Conservation (phyloP, 495 filamentous ascomycete species). For the Penicillium odoratum region DNA sequence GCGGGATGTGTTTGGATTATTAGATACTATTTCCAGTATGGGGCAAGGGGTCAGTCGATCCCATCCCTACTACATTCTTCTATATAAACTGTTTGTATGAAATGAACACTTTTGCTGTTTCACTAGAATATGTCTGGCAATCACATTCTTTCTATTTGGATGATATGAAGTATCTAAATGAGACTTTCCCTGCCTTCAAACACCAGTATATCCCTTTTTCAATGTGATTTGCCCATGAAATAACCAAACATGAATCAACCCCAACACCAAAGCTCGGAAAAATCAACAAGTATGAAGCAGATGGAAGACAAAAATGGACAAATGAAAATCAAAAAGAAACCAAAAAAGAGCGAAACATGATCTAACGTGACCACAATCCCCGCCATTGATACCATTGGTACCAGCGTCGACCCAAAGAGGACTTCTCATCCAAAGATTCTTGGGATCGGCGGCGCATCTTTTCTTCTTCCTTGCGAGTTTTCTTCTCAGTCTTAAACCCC, state of each 20-base stretch:
- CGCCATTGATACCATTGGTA: constrained; percentile 39
- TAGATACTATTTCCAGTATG: constrained; percentile 1
- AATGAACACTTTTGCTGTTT: constrained; percentile 2
- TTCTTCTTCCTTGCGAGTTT: constrained; percentile 31
- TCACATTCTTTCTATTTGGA: neutral
- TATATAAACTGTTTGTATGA: neutral
- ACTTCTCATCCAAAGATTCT: constrained; percentile 34
- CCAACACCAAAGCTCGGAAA: constrained; percentile 23
- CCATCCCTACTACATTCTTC: constrained; percentile 16
- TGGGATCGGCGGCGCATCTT: constrained; percentile 25
- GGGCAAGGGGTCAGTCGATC: constrained; percentile 25
- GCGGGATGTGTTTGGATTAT: constrained; percentile 11
- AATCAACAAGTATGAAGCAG: constrained; percentile 2
- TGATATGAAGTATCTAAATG: neutral
- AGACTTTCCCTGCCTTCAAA: neutral
- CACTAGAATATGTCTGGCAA: constrained; percentile 10
- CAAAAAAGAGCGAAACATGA: constrained; percentile 11
- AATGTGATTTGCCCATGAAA: constrained; percentile 1
- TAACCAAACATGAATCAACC: neutral
- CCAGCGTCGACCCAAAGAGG: constrained; percentile 27
- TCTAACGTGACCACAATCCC: constrained; percentile 28
- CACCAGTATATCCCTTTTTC: neutral
- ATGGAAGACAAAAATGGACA: constrained; percentile 5
- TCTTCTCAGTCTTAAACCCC: constrained; percentile 38
- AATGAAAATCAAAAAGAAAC: constrained; percentile 4